phyloP scores from a whole-genome alignment of 148 eudicot genomes.

The Tetragonia tetragonoides region DNA sequence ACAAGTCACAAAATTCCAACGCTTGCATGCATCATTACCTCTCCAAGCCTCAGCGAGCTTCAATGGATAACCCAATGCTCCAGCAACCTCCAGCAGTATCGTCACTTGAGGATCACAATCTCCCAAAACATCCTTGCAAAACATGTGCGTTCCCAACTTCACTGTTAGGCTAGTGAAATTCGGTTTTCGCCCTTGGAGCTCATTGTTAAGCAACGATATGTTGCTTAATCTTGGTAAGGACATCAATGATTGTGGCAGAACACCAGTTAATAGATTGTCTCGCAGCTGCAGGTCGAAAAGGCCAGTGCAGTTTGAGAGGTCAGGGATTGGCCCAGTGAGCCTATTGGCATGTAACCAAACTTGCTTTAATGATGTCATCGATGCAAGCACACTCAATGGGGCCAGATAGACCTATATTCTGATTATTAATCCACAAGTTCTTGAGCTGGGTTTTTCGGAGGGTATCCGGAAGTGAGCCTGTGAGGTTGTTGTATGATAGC shows the following conservation, averaged over 20 bases:
- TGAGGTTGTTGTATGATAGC: constrained; percentile 31
- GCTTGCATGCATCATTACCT: constrained; percentile 55
- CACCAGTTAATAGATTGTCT: constrained; percentile 52
- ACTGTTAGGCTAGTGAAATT: constrained; percentile 15
- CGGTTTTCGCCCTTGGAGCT: constrained; percentile 45
- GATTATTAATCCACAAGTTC: constrained; percentile 26
- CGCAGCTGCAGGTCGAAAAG: constrained; percentile 52
- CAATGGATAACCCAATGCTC: constrained; percentile 53
- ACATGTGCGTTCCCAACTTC: constrained; percentile 31
- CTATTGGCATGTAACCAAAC: constrained; percentile 55
- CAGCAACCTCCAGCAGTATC: constrained; percentile 42
- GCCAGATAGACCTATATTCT: constrained; percentile 22
- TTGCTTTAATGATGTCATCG: constrained; percentile 27
- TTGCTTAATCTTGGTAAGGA: constrained; percentile 29
- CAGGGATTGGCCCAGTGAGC: constrained; percentile 53
- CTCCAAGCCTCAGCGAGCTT: constrained; percentile 51
- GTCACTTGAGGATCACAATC: constrained; percentile 63
- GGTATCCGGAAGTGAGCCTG: not conserved
- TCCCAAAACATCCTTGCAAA: constrained; percentile 35
- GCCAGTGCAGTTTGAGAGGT: constrained; percentile 35
- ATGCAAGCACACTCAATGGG: constrained; percentile 18
- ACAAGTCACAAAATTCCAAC: constrained; percentile 50
- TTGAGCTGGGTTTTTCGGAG: not conserved
- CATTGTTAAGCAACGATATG: constrained; percentile 45
- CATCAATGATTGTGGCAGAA: constrained; percentile 39